Percentiles rank a stretch among this genome's conserved stretches.
Conservation (phyloP, 805 yeast species). For the Suhomyces emberorum region DNA sequence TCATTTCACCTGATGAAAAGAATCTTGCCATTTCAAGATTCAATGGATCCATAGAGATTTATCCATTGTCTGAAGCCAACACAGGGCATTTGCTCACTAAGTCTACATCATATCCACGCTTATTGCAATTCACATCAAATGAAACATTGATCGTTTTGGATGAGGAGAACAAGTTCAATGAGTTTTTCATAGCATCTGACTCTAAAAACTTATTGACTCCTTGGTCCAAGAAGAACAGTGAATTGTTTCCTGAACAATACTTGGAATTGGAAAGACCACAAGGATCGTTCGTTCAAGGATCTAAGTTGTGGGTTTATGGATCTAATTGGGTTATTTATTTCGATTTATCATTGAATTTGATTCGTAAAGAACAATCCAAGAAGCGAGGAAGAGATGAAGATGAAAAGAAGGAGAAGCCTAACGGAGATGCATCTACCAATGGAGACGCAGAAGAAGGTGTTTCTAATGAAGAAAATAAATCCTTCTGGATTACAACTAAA, state of each 20-base stretch:
- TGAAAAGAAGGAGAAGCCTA: slow-evolving; percentile 34
- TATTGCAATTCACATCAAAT: slow-evolving; percentile 51
- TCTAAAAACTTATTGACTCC: slow-evolving; percentile 46
- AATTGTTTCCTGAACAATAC: slow-evolving; percentile 66
- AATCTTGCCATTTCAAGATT: slow-evolving; percentile 57
- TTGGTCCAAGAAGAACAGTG: slow-evolving; percentile 82
- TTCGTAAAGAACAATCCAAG: slow-evolving; percentile 28
- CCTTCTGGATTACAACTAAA: slow-evolving; percentile 74
- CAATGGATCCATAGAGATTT: slow-evolving; percentile 62
- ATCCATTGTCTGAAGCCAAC: slow-evolving; percentile 24
- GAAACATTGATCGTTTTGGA: slow-evolving; percentile 62
- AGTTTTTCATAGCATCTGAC: slow-evolving; percentile 45
- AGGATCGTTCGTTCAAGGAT: slow-evolving; percentile 59
- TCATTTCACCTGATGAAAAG: slow-evolving; percentile 43
- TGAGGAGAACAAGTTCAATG: slow-evolving; percentile 71
- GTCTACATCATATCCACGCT: slow-evolving; percentile 57
- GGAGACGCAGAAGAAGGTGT: slow-evolving; percentile 22
- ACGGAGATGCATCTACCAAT: slow-evolving; percentile 26
- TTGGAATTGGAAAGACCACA: slow-evolving; percentile 55
- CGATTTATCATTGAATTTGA: slow-evolving; percentile 56
- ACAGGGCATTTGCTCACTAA: slow-evolving; percentile 49
- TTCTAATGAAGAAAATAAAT: slow-evolving; percentile 23
- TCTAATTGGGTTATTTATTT: slow-evolving; percentile 75
- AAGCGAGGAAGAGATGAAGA: slow-evolving; percentile 40
- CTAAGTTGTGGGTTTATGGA: slow-evolving; percentile 83